Evolutionary conservation across 768 basidiomycete genomes (phyloP).

Genomic region (Strobilomyces dryophilus): DNA sequence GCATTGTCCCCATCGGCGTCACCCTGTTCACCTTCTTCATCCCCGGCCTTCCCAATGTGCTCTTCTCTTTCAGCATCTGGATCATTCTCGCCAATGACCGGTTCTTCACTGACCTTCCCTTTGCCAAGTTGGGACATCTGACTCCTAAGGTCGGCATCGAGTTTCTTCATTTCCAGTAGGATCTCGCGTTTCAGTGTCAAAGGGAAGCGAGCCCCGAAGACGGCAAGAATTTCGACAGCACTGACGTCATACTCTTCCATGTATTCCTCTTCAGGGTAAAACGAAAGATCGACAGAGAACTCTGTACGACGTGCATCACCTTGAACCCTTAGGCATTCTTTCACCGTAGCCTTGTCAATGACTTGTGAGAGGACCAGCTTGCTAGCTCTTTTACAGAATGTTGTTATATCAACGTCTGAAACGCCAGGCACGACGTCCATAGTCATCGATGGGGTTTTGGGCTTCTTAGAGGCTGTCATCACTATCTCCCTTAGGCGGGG

Average conservation of each 20-base stretch:
- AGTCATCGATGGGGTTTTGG: slow-evolving; percentile 96
- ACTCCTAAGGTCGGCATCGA: slow-evolving; percentile 71
- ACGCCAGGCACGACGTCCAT: slow-evolving; percentile 63
- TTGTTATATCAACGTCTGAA: slow-evolving; percentile 51
- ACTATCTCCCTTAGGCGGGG: slow-evolving; percentile 98
- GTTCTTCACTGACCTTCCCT: slow-evolving; percentile 52
- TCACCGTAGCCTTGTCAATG: slow-evolving; percentile 77
- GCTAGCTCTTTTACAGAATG: slow-evolving; percentile 87
- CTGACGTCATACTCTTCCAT: slow-evolving; percentile 75
- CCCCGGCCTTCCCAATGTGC: slow-evolving; percentile 41
- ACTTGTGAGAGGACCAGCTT: slow-evolving; percentile 85
- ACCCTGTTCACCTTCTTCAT: slow-evolving; percentile 71
- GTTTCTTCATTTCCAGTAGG: slow-evolving; percentile 76
- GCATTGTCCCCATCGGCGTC: slow-evolving; percentile 81
- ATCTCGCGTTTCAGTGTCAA: slow-evolving; percentile 82
- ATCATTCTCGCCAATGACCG: slow-evolving; percentile 40
- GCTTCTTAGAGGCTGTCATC: slow-evolving; percentile 95
- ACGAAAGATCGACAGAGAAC: slow-evolving; percentile 75
- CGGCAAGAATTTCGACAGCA: slow-evolving; percentile 64
- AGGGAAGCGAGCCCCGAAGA: slow-evolving; percentile 74
- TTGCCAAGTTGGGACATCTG: slow-evolving; percentile 83
- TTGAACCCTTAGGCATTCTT: slow-evolving; percentile 66
- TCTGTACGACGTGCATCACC: slow-evolving; percentile 68
- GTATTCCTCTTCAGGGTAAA: slow-evolving; percentile 88
- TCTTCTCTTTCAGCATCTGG: slow-evolving; percentile 52